These are phyloP conservation scores for Debaryomyces psychrophilus DNA, from an alignment of 1,139 yeast species.

Conservation along the genomic window DNA sequence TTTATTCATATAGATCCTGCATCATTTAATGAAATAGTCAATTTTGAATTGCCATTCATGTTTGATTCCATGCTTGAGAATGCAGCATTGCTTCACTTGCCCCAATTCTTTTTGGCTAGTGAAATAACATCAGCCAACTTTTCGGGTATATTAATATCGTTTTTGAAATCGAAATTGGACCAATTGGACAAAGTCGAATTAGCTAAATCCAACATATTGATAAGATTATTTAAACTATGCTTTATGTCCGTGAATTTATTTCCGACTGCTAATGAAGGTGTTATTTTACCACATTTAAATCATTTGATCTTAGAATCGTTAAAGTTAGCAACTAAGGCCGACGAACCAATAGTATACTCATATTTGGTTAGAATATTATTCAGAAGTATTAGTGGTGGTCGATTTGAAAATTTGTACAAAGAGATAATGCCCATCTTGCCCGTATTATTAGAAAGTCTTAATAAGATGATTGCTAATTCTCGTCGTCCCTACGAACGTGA, in stretches of 20 bases:
- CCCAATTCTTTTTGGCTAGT: conserved; percentile 91
- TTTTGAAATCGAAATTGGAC: conserved; percentile 70
- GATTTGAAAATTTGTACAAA: conserved; percentile 88
- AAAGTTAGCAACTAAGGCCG: conserved; percentile 81
- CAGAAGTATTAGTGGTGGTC: conserved; percentile 94
- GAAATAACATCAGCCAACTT: conserved; percentile 93
- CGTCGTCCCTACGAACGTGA: conserved; percentile 90
- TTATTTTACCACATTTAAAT: conserved; percentile 83
- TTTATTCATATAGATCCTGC: conserved; percentile 95
- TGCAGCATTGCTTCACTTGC: conserved; percentile 85
- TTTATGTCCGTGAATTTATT: conserved; percentile 95
- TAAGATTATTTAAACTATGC: conserved; percentile 84
- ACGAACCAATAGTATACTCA: conserved; percentile 89
- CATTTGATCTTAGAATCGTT: conserved; percentile 80
- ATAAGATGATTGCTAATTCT: conserved; percentile 80
- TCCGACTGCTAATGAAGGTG: conserved; percentile 85
- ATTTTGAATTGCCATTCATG: conserved; percentile 74
- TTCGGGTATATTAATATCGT: conserved; percentile 81
- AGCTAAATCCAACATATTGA: conserved; percentile 77
- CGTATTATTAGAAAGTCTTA: conserved; percentile 80
- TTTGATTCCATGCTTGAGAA: conserved; percentile 82
- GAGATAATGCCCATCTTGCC: conserved; percentile 92
- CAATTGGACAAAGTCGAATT: conserved; percentile 83
- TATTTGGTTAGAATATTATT: conserved; percentile 86
- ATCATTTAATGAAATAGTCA: conserved; percentile 90